These are phyloP conservation scores for Poa annua DNA, from an alignment of 176 grass and related monocot species.

Conservation along the genomic window DNA sequence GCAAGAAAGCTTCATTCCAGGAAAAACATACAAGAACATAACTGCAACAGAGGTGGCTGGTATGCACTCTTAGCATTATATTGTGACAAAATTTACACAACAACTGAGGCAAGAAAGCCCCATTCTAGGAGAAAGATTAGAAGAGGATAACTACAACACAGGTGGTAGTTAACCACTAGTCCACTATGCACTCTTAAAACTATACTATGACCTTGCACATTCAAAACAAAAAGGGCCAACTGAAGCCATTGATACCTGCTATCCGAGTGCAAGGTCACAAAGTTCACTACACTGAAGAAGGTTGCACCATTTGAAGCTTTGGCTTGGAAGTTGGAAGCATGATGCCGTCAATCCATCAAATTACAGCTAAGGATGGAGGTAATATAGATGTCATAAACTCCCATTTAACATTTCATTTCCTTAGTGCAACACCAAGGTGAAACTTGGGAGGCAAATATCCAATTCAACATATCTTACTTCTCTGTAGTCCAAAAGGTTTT, in stretches of 20 bases:
- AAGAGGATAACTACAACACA: constrained; percentile 20
- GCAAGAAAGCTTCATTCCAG: not conserved
- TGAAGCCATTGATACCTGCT: not conserved
- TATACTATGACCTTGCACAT: constrained; percentile 16
- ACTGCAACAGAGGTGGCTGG: constrained; percentile 3
- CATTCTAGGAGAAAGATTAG: not conserved
- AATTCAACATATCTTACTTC: constrained; percentile 23
- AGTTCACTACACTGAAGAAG: constrained; percentile 5
- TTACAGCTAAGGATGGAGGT: not conserved
- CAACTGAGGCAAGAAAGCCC: not conserved
- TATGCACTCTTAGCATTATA: not conserved
- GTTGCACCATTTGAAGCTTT: not conserved
- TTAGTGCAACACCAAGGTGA: not conserved
- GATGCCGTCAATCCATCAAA: not conserved
- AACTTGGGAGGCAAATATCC: constrained; percentile 17
- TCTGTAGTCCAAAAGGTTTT: not conserved
- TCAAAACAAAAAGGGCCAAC: constrained; percentile 4
- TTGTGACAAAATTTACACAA: not conserved
- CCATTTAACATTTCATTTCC: not conserved
- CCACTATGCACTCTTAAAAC: not conserved
- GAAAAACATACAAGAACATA: not conserved
- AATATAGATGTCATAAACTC: not conserved
- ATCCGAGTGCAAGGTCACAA: constrained; percentile 9
- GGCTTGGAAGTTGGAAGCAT: not conserved
- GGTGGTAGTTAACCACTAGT: constrained; percentile 8